These are phyloP conservation scores for Oryza rufipogon DNA, from an alignment of 176 grass and related monocot genomes.

Conservation along the genomic window DNA sequence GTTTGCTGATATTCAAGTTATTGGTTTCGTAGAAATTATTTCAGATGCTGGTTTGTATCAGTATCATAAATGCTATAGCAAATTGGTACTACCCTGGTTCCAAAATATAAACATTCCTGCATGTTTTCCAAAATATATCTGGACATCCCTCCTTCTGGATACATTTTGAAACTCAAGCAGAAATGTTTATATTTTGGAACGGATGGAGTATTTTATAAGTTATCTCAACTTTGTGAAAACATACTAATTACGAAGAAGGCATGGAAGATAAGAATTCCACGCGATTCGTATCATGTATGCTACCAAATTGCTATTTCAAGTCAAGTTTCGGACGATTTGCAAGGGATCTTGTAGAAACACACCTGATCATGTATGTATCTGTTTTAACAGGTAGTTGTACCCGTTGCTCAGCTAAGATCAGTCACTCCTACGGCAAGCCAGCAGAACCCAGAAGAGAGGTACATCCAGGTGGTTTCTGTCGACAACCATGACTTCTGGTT, in stretches of 20 bases:
- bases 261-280: neutral
- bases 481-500: conserved; percentile 69
- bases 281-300: too few species aligned
- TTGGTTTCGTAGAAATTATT: neutral
- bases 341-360: too few species aligned
- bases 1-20: neutral
- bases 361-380: conserved; percentile 25
- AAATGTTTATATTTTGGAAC: too few species aligned
- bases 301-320: too few species aligned
- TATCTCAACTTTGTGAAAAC: neutral
- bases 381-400: conserved; percentile 48
- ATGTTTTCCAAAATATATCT: too few species aligned
- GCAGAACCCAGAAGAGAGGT: conserved; percentile 60
- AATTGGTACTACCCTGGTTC: neutral
- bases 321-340: neutral
- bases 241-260: neutral
- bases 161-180: too few species aligned
- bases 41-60: neutral
- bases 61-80: neutral
- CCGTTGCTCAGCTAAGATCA: conserved; percentile 46
- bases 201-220: too few species aligned
- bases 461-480: conserved; percentile 44
- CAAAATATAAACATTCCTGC: too few species aligned
- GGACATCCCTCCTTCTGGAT: too few species aligned
- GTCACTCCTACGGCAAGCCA: conserved; percentile 45